Base-by-base conservation (phyloP, 352 stramenopile genomes). In the Globisporangium ultimum region DNA sequence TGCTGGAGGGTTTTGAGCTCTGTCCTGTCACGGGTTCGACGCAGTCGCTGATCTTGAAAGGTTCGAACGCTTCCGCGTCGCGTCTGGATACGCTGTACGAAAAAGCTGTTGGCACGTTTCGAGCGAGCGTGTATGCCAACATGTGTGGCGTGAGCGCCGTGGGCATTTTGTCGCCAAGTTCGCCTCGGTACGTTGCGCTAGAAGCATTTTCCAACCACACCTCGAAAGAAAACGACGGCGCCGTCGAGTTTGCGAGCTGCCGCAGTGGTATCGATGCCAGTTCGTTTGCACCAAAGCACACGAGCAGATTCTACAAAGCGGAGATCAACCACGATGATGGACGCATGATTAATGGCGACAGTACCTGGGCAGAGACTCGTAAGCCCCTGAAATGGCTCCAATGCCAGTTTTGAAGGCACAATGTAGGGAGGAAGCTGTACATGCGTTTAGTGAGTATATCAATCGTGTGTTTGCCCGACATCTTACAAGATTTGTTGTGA, bases 371-470 rank as follows among this genome's bases (percentile, higher is more conserved):
- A 24, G 53, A 69, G 47, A 67, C 73, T 38, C 62, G 69, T 47
- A 76, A 80, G 65, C 72, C 72, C 1, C 53, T 76, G 46, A 76
- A 77, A 60, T 80, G 72, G 72, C 64, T 80, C 34, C 60, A 78
- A 50, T 80, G 69, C 53, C 58, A 68, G 53, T 78, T 80, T 20
- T 75, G 57, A 60, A 24, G 24, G 24, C n/a, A n/a, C n/a, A n/a
- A n/a, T n/a, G n/a, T n/a, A n/a, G 5, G 24, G 5, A 28, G 24
- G 24, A 28, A 28, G 24, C 24, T 28, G 24, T 28, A 28, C 5
- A 28, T 28, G 24, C 24, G 24, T 28, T 28, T 2, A 28, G 2
- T 28, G 24, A 28, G 2, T 2, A 28, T n/a, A n/a, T n/a, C n/a
- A n/a, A n/a, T n/a, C n/a, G 24, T 28, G 24, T 28, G 24, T 2